Base-by-base conservation (phyloP, 768 basidiomycete species). In the Leccinum fibrillosum region DNA sequence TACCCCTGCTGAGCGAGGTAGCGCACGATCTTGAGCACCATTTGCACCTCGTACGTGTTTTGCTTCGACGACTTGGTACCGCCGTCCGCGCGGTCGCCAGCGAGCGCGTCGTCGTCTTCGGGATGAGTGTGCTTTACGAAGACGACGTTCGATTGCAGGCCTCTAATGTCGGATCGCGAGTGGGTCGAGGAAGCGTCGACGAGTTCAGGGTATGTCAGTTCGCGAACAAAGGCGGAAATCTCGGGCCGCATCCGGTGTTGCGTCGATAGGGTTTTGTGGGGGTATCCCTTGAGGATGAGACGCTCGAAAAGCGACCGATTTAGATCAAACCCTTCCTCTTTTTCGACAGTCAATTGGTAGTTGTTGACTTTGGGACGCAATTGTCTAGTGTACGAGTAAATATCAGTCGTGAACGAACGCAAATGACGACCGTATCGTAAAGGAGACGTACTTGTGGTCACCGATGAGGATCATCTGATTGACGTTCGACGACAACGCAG, bases 161-260 rank as follows among this genome's bases (percentile, higher is more conserved):
- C 88, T 0, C 75, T 76, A 19, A 88, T 68, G 56, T 82, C 64
- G 0, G 81, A 77, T 3, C 86, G 79, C 26, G 72, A 72, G 15
- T 64, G 13, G 0, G 88, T 88, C 4, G 57, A 67, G 1, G 76
- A 67, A 0, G 82, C 85, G 58, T 89, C 88, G 1, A 72, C 55
- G 6, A 89, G 81, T 25, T 86, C 83, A 0, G 84, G 85, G 61
- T 89, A 89, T 0, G 86, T 89, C 19, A 89, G 77, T 7, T 75
- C 63, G 12, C 88, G 80, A 37, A 89, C 78, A 17, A 88, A 75
- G 0, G 76, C 64, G 9, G 88, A 86, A 9, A 89, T 88, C 55
- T 88, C 84, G 0, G 88, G 88, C 1, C 88, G 77, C 88, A 89
- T 89, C 26, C 88, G 81, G 64, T 89, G 88, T 60, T 89, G 88